Evolutionary conservation across 108 stramenopile species (phyloP), one percentile per base, ranked within the genome.

Genomic region (Hondaea fermentalgiana): DNA sequence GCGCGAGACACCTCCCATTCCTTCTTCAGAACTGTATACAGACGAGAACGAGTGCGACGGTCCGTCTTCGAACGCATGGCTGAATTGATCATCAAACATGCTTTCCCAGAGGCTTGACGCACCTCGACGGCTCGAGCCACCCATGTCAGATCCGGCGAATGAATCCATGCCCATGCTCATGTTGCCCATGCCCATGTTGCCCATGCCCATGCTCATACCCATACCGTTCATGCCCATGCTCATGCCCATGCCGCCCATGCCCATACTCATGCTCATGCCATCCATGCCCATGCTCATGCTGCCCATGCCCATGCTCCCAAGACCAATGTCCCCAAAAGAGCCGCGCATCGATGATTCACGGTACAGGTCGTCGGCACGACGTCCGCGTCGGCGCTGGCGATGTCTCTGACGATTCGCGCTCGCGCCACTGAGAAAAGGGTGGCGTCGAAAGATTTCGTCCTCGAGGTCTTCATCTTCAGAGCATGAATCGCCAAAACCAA

Each of bases 31-130:
- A 53, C 49, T 83, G 45, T 69, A 69, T 23, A 69, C 64, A 42
- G 76, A 83, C 6, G 76, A 83, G 51, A 83, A 83, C 76, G 76
- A 83, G 51, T 69, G 64, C 5, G 64, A 69, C 6, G 64, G 64
- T 12, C 76, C 76, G 28, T 47, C 45, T 6, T 6, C 76, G 23
- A 83, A 83, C 10, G 49, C 76, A 35, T 3, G 51, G 28, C 51
- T 53, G n/a, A 53, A 47, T 21, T 53, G n/a, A 6, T 53, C 76
- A 35, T 83, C 76, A 23, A 83, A 53, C 45, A 83, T 53, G n/a
- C 43, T 6, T 12, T 53, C 76, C 49, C 19, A 53, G 25, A 47
- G 25, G 2, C 35, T 35, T 35, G 35, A 35, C 35, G 35, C 35
- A 35, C 35, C 35, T 0, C 35, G 35, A 35, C 35, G 35, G 35